Conservation (phyloP, 1,139 yeast species). For the Saccharomyces uvarum region DNA sequence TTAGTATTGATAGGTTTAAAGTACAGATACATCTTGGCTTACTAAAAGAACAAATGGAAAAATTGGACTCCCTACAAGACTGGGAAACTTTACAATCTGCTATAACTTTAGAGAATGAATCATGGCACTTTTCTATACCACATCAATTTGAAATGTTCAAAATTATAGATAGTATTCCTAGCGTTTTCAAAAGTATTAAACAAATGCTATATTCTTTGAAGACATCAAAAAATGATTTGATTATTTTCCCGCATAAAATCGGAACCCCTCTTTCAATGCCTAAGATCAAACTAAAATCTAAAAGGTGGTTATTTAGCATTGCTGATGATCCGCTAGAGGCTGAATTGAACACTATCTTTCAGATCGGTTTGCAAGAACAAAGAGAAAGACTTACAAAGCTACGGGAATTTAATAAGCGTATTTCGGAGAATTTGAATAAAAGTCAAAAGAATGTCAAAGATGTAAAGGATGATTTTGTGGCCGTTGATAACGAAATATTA, state of each 20-base stretch:
- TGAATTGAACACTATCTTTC: constrained; percentile 66
- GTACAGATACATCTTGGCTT: constrained; percentile 20
- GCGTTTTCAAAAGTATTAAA: constrained; percentile 47
- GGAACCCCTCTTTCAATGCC: constrained; percentile 41
- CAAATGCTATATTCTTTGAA: constrained; percentile 45
- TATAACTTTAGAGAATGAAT: constrained; percentile 29
- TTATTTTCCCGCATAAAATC: constrained; percentile 34
- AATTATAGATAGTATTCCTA: constrained; percentile 54
- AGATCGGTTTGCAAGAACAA: constrained; percentile 70
- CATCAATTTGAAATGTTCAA: constrained; percentile 50
- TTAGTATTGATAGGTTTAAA: constrained; percentile 37
- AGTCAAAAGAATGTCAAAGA: constrained; percentile 4
- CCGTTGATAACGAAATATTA: constrained; percentile 5
- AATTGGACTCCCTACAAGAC: constrained; percentile 26
- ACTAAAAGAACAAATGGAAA: constrained; percentile 26
- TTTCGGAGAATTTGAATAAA: constrained; percentile 31
- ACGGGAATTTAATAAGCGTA: constrained; percentile 35
- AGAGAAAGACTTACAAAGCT: constrained; percentile 53
- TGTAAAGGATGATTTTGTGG: constrained; percentile 8
- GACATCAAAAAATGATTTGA: constrained; percentile 32
- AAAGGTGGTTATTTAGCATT: constrained; percentile 42
- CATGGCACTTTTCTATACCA: constrained; percentile 37
- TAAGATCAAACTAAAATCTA: constrained; percentile 40
- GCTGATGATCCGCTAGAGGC: constrained; percentile 90
- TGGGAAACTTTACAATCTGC: constrained; percentile 42